Evolutionary conservation across 2,329 filamentous ascomycete genomes (phyloP), one percentile per base, ranked within the genome.

Genomic region (Dactylellina sp.): DNA sequence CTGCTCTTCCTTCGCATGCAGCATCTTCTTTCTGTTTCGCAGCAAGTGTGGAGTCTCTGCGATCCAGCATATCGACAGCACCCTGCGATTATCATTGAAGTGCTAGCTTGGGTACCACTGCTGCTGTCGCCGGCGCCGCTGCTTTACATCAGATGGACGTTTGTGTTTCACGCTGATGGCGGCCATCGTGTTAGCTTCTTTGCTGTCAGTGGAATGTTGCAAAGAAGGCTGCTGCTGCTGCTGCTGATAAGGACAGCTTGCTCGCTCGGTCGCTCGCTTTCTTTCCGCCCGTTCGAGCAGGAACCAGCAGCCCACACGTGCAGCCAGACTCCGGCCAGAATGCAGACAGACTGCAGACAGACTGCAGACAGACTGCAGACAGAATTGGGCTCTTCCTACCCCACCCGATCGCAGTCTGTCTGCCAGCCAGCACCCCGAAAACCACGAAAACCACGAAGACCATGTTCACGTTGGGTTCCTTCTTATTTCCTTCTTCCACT

Each of bases 1-100:
- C 56, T 49, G 18, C 50, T 16, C 4, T 40, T 20, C 24, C 32
- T 49, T 70, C 64, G 64, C 64, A 60, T 70, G 64, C 64, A 70
- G 37, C 64, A 70, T 42, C 64, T 68, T 59, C 47, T 68, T 63
- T 52, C 59, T 37, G 35, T 39, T 39, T 42, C 46, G 20, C 7
- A 16, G 46, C n/a, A 50, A 32, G 9, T 46, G 20, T 35, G 12
- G 32, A 35, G 32, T 35, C 6, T 5, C 12, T 35, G 32, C 16
- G 46, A 14, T 24, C 3, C 7, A 28, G 47, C 32, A 7, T 25
- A n/a, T n/a, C n/a, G n/a, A n/a, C n/a, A n/a, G n/a, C n/a, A n/a
- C n/a, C n/a, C n/a, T n/a, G n/a, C n/a, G n/a, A n/a, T n/a, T n/a
- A n/a, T n/a, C n/a, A n/a, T n/a, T n/a, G n/a, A n/a, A n/a, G n/a